Evolutionary conservation across 1,284 basidiomycete species (phyloP), one percentile per base, ranked within the genome.

Genomic region (Fomes fomentarius): DNA sequence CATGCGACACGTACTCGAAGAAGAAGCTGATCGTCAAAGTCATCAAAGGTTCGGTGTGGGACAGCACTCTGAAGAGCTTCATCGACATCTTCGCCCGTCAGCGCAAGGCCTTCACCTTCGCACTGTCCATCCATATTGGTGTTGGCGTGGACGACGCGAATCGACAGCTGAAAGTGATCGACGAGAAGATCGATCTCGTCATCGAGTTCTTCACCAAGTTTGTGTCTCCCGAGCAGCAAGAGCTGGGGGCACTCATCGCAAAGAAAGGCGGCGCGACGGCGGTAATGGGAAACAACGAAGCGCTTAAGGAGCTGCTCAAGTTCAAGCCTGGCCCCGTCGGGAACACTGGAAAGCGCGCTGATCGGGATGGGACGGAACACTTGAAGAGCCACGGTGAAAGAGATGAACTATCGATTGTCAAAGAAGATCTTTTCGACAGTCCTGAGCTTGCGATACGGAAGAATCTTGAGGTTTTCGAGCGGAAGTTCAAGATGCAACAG

Each of bases 1-100:
- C 59, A 1, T 73, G 71, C 58, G 70, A 73, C 39, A 60, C 67
- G 1, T 73, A 70, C 52, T 47, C 58, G 1, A 71, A 69, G 64
- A 70, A 67, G 54, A 53, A 48, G 11, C 58, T 63, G 2, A 37
- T 69, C 64, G 73, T 73, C 3, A 76, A 74, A 49, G 67, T 74
- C 1, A 47, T 78, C 38, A 71, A 71, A 34, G 65, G 71, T 17
- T 64, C 70, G n/a, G 58, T 66, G 26, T 79, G 76, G 68, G 72
- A 77, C 44, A 28, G 38, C 8, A 68, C 65, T 3, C 65, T 79
- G 8, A 65, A 71, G 4, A 64, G 49, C 4, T 76, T 67, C 52
- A 66, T 70, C 8, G 52, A 61, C 9, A 63, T 53, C 8, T 79
- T 78, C 58, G 58, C 61, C 4, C 61, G 64, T 7, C 68, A 71